Evolutionary conservation across 768 basidiomycete genomes (phyloP).

Genomic region (Serendipita sp.): DNA sequence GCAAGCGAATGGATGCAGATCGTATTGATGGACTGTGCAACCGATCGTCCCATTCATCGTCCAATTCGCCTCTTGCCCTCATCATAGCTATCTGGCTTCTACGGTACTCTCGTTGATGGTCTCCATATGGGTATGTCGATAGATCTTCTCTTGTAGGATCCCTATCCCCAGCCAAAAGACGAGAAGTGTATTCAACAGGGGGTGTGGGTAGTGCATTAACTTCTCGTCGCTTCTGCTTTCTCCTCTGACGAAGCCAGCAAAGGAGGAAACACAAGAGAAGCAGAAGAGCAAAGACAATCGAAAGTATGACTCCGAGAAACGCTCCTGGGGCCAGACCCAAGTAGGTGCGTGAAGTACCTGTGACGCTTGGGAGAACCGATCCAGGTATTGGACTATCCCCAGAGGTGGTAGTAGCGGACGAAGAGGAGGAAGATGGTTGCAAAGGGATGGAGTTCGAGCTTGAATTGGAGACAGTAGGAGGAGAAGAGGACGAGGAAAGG

Average conservation of each 20-base stretch:
- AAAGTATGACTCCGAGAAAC: background rate
- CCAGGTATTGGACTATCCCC: background rate
- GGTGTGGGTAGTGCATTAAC: background rate
- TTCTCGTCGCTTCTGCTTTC: background rate
- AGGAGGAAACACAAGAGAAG: background rate
- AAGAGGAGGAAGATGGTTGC: background rate
- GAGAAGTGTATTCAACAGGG: background rate
- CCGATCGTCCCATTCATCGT: background rate
- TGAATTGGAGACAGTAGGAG: background rate
- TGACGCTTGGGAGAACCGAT: background rate
- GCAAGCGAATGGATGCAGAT: background rate
- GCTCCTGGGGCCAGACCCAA: background rate
- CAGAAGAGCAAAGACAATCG: background rate
- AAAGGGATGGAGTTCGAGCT: background rate
- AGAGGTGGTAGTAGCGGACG: background rate
- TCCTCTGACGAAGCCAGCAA: background rate
- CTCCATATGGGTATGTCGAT: background rate
- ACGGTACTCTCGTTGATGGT: background rate
- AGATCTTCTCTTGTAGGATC: conserved; percentile 1
- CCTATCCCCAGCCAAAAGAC: background rate
- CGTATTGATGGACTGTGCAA: background rate
- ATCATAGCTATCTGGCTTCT: background rate
- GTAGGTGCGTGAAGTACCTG: background rate
- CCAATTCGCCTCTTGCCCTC: background rate
- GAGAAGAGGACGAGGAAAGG: background rate